Conservation (phyloP, 805 yeast genomes). For the Groenewaldozyma tartarivorans region DNA sequence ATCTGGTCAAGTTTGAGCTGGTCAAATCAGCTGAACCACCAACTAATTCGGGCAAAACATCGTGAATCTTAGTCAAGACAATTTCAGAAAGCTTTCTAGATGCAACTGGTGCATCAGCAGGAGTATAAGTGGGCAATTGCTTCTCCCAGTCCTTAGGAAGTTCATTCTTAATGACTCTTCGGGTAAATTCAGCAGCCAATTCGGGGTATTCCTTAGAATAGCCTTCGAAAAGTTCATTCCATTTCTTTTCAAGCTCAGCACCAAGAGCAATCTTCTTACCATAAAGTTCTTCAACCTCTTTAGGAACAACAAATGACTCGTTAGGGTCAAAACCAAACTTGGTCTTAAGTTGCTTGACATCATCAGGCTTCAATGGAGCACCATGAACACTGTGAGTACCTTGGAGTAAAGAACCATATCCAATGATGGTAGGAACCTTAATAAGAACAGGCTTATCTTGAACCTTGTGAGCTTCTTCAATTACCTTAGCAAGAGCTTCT, state of each 20-base stretch:
- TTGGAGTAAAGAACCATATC: conserved; percentile 76
- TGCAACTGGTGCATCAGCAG: conserved; percentile 76
- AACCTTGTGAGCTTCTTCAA: conserved; percentile 70
- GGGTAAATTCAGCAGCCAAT: conserved; percentile 64
- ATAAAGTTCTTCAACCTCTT: conserved; percentile 71
- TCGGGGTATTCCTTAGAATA: conserved; percentile 67
- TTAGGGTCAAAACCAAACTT: conserved; percentile 84
- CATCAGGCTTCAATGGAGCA: conserved; percentile 90
- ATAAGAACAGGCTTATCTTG: conserved; percentile 82
- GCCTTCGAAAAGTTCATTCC: conserved; percentile 56
- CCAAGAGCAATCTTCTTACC: conserved; percentile 47
- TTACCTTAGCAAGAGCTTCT: conserved; percentile 59
- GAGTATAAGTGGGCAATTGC: conserved; percentile 67
- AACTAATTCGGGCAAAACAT: conserved; percentile 71
- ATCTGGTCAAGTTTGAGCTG: conserved; percentile 90
- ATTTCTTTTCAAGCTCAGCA: conserved; percentile 58
- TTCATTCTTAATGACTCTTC: conserved; percentile 69
- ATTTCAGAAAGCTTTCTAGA: conserved; percentile 89
- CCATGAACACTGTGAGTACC: conserved; percentile 96
- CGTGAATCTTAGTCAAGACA: conserved; percentile 53
- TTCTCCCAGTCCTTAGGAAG: conserved; percentile 72
- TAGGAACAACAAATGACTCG: conserved; percentile 67
- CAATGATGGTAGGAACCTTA: conserved; percentile 83
- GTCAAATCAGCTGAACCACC: conserved; percentile 99
- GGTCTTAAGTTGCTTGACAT: conserved; percentile 74